Percentiles rank a stretch among this genome's conserved stretches.
These are phyloP conservation scores for Coemansia sp. DNA, from an alignment of 192 early-diverging fungal species.

Conservation along the genomic window DNA sequence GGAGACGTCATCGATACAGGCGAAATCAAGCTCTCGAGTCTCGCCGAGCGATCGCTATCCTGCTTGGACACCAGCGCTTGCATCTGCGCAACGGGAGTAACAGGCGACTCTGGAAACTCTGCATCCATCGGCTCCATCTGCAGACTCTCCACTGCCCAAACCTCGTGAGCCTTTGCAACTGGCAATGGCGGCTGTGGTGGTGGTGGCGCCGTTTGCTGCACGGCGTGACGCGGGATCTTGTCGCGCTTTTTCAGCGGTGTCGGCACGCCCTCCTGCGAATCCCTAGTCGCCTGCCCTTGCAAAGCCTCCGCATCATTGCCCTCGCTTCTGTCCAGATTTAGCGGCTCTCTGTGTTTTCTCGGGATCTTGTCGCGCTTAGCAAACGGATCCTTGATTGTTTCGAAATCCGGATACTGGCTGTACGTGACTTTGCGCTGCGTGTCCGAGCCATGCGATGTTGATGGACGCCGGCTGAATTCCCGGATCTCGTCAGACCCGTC, in stretches of 20 bases:
- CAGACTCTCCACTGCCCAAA: constrained; percentile 6
- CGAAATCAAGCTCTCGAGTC: constrained; percentile 11
- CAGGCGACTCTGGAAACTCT: constrained; percentile 23
- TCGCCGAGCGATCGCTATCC: background rate
- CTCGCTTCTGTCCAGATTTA: background rate
- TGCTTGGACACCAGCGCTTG: background rate
- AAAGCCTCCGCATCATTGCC: background rate
- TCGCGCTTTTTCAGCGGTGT: constrained; percentile 31
- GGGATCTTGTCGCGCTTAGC: constrained; percentile 55
- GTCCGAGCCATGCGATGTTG: constrained; percentile 28
- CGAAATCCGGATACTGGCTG: constrained; percentile 52
- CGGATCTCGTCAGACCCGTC: constrained; percentile 24
- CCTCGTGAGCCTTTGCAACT: background rate
- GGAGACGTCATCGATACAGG: constrained; percentile 21
- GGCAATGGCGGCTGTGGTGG: constrained; percentile 4
- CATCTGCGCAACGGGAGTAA: constrained; percentile 9
- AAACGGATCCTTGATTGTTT: constrained; percentile 49
- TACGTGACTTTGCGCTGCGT: constrained; percentile 34
- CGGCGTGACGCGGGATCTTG: constrained; percentile 30
- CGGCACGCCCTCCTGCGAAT: constrained; percentile 5
- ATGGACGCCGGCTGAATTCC: constrained; percentile 16
- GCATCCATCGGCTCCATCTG: constrained; percentile 34
- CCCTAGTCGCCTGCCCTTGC: background rate
- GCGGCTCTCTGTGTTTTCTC: constrained; percentile 9
- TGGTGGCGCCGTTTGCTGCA: constrained; percentile 1